A percentile compares a stretch with the other conserved stretches of the same genome.
Conservation (phyloP, 192 early-diverging fungal species). For the Umbelopsis vinacea region DNA sequence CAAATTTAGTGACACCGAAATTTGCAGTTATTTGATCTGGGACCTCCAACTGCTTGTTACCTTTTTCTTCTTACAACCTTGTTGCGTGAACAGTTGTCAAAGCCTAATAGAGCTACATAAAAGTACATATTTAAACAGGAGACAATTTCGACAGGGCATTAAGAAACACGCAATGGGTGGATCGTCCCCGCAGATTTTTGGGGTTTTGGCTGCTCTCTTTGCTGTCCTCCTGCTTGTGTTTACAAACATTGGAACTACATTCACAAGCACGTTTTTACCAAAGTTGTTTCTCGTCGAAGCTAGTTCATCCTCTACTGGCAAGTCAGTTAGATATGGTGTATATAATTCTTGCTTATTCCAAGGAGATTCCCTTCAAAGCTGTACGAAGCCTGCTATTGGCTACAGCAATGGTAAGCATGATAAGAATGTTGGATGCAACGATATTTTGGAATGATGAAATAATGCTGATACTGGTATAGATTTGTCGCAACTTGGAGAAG, state of each 20-base stretch:
- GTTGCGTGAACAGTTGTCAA: not conserved
- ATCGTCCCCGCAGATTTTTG: slow-evolving; percentile 15
- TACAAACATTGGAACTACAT: slow-evolving; percentile 34
- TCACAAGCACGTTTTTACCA: slow-evolving; percentile 33
- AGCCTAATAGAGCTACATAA: not conserved
- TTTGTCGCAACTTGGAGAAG: slow-evolving; percentile 7
- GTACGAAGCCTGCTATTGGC: slow-evolving; percentile 12
- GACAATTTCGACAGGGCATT: no score
- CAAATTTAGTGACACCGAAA: slow-evolving; percentile 4
- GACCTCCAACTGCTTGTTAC: not conserved
- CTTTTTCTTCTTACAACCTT: not conserved
- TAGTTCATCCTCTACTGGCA: slow-evolving; percentile 2
- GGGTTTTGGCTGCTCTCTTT: slow-evolving; percentile 8
- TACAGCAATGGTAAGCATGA: slow-evolving; percentile 8
- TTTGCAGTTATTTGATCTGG: not conserved
- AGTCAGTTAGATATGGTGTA: slow-evolving; percentile 33
- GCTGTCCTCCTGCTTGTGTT: slow-evolving; percentile 23
- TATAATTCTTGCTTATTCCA: slow-evolving; percentile 31
- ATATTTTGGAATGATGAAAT: not conserved
- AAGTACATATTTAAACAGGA: no score
- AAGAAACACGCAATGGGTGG: not conserved
- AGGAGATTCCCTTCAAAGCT: slow-evolving; percentile 8
- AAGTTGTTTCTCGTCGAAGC: slow-evolving; percentile 21
- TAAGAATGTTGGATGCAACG: not conserved
- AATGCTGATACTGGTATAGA: not conserved